Base-by-base conservation (phyloP, 225 moss, liverwort and hornwort species). In the Antitrichia curtipendula region DNA sequence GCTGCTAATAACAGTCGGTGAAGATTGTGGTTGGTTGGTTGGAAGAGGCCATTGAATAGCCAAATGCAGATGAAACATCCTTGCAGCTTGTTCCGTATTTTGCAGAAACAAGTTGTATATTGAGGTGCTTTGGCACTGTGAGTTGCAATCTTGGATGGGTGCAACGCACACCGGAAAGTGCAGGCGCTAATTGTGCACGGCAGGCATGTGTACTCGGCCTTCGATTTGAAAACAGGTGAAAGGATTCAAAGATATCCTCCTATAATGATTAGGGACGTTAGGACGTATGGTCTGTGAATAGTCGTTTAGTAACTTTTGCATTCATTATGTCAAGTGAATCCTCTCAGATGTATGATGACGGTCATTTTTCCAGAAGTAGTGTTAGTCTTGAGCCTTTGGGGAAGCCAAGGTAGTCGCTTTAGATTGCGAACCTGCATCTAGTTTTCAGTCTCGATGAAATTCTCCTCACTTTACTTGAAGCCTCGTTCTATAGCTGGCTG, bases 1-100 rank as follows among this genome's bases (percentile, higher is more conserved):
- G 90, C 90, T 69, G 85, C 79, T 47, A 90, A 84, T 63, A 88
- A 88, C 70, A 90, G 76, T 73, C 90, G 90, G 52, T 90, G 81
- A 90, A 56, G 57, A 41, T 86, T 78, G 83, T 78, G 69, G 53
- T 70, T 77, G 82, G 49, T 57, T 60, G 70, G 54, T 86, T 83
- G 70, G 61, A 63, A 61, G 54, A 69, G 86, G 66, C 59, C 62
- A 53, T 82, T 82, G 69, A 74, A 29, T 60, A 82, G 86, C 52
- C 49, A 53, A 77, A 69, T 61, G 86, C 82, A 75, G 74, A 59
- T 76, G 49, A 69, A 86, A 77, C 82, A 61, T 47, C 49, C 58
- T 63, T 54, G 82, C 89, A 86, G 58, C 82, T 86, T 82, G 86
- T 75, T 75, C 78, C 52, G 28, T 70, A 52, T 53, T 82, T 83